These are phyloP conservation scores for Penicillium paneum DNA, from an alignment of 2,329 filamentous ascomycete species.

Conservation along the genomic window DNA sequence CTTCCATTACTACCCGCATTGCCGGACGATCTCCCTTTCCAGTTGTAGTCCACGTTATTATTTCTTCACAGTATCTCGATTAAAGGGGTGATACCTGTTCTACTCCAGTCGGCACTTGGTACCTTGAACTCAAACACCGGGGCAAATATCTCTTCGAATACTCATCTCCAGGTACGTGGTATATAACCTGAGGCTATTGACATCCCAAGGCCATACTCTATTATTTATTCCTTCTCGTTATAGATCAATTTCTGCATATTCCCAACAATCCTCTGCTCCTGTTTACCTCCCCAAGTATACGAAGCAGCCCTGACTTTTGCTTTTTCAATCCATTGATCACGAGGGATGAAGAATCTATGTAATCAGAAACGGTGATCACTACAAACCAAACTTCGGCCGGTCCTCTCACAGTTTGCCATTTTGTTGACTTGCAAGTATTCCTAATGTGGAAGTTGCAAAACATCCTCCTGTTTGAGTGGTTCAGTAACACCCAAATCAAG, in stretches of 20 bases:
- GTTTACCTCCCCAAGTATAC: constrained; percentile 19
- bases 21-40: neutral
- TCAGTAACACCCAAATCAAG: constrained; percentile 16
- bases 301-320: constrained; percentile 15
- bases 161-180: too few relatives aligned
- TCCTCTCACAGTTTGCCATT: constrained; percentile 15
- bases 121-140: too few relatives aligned
- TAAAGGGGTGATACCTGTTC: too few relatives aligned
- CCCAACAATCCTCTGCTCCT: constrained; percentile 19
- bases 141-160: too few relatives aligned
- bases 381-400: too few relatives aligned
- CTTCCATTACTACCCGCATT: neutral
- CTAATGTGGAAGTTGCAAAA: constrained; percentile 16
- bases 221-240: neutral
- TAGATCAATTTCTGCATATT: neutral
- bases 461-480: constrained; percentile 7
- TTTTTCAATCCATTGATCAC: constrained; percentile 13
- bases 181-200: too few relatives aligned
- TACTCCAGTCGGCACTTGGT: too few relatives aligned
- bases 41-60: too few relatives aligned
- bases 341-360: constrained; percentile 15
- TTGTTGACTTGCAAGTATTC: constrained; percentile 21
- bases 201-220: too few relatives aligned
- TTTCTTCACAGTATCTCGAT: too few relatives aligned
- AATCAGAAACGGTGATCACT: neutral